These are phyloP conservation scores for Pleodorina starrii DNA, from an alignment of 139 green algal species.

Conservation along the genomic window DNA sequence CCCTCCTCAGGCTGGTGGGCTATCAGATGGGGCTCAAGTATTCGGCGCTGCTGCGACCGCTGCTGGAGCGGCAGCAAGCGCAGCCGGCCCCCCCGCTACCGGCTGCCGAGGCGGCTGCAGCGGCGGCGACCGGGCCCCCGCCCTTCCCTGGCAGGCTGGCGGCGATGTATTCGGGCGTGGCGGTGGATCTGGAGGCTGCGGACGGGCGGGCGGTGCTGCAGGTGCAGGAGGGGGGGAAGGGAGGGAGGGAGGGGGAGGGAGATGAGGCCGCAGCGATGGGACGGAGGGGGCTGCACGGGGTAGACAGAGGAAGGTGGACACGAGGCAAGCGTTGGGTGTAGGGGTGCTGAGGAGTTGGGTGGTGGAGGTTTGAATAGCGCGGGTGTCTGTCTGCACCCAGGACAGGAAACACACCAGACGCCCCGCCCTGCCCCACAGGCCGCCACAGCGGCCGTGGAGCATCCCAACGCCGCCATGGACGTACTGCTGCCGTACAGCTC, in stretches of 20 bases:
- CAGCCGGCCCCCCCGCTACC: neutral
- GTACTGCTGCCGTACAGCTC: neutral
- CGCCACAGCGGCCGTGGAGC: neutral
- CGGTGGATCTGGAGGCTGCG: neutral
- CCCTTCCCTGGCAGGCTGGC: neutral
- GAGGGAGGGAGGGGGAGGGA: too few species aligned
- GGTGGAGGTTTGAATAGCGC: too few species aligned
- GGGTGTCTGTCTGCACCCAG: too few species aligned
- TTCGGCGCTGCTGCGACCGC: neutral
- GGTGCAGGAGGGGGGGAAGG: too few species aligned
- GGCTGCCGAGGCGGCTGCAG: neutral
- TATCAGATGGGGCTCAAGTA: slow-evolving; percentile 34
- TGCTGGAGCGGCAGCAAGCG: neutral
- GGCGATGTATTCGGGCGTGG: neutral
- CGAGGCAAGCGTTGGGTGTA: too few species aligned
- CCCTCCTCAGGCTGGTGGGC: neutral
- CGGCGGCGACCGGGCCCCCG: too few species aligned
- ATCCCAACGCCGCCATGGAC: slow-evolving; percentile 18
- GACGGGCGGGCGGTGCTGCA: neutral
- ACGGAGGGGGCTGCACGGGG: too few species aligned
- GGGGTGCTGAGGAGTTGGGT: too few species aligned
- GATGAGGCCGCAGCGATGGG: neutral
- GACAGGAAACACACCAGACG: too few species aligned
- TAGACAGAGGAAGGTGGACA: too few species aligned
- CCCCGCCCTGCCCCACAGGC: too few species aligned